A percentile compares a stretch with the other conserved stretches of the same genome.
These are phyloP conservation scores for Cladophialophora chaetospira DNA, from an alignment of 2,329 filamentous ascomycete genomes.

Conservation along the genomic window DNA sequence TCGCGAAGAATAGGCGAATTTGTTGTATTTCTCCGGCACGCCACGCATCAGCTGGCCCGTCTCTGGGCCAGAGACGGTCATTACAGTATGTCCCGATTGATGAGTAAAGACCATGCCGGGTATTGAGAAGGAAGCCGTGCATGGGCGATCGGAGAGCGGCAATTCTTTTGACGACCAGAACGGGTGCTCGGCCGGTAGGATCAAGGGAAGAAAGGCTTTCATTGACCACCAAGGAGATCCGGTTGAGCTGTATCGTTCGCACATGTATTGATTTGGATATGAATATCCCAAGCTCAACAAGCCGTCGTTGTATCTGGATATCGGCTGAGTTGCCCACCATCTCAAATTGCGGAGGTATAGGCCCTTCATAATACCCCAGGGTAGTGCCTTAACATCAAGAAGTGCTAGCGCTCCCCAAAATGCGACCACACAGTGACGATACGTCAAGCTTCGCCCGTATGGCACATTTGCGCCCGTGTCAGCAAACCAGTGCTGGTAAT, in stretches of 20 bases:
- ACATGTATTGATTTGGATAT: neutral
- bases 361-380: neutral
- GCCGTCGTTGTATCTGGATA: neutral
- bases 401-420: neutral
- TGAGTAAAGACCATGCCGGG: neutral
- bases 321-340: neutral
- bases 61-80: conserved; percentile 32
- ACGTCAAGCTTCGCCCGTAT: neutral
- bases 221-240: neutral
- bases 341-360: neutral
- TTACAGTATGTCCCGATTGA: neutral
- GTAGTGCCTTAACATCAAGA: neutral
- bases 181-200: neutral
- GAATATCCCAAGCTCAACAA: neutral
- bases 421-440: neutral
- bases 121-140: neutral
- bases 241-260: neutral
- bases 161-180: neutral
- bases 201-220: neutral
- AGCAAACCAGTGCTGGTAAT: neutral
- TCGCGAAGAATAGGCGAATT: conserved; percentile 53
- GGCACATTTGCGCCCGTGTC: neutral
- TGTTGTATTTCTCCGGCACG: conserved; percentile 54
- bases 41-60: conserved; percentile 46
- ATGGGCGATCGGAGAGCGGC: neutral